phyloP scores from a whole-genome alignment of 2,329 filamentous ascomycete genomes.

The Macroventuria anomochaeta region DNA sequence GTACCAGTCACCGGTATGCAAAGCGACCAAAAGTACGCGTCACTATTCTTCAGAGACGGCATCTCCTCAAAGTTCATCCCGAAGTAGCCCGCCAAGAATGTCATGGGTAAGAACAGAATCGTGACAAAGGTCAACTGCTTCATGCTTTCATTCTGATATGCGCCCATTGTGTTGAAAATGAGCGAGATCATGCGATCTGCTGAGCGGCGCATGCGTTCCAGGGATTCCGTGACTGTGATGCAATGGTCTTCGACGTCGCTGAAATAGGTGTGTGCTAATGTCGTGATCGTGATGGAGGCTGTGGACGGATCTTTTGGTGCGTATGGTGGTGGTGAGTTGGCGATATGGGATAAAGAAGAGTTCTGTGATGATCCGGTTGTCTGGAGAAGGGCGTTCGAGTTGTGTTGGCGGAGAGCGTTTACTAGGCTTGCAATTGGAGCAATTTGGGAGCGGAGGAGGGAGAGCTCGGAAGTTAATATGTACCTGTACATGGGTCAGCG shows the following conservation, averaged over 20 bases:
- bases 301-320: constrained; percentile 35
- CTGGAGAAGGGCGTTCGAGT: constrained; percentile 40
- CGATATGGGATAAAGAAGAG: constrained; percentile 15
- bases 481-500: constrained; percentile 57
- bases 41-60: constrained; percentile 56
- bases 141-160: constrained; percentile 89
- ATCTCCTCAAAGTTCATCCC: constrained; percentile 69
- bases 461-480: constrained; percentile 79
- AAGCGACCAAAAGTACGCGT: constrained; percentile 57
- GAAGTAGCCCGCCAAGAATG: constrained; percentile 75
- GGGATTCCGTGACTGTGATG: constrained; percentile 77
- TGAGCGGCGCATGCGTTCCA: constrained; percentile 80
- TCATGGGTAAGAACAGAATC: constrained; percentile 86
- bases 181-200: constrained; percentile 80
- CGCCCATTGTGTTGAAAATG: constrained; percentile 91
- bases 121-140: constrained; percentile 86
- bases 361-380: constrained; percentile 27
- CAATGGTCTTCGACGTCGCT: constrained; percentile 90
- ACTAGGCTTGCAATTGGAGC: constrained; percentile 83
- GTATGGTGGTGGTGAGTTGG: constrained; percentile 18
- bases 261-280: constrained; percentile 82
- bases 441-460: constrained; percentile 81
- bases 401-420: constrained; percentile 86
- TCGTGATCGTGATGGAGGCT: constrained; percentile 75
- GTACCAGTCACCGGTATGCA: constrained; percentile 49